Evolutionary conservation across 108 stramenopile species (phyloP), one percentile per base, ranked within the genome.

Genomic region (Fragilaria crotonensis): DNA sequence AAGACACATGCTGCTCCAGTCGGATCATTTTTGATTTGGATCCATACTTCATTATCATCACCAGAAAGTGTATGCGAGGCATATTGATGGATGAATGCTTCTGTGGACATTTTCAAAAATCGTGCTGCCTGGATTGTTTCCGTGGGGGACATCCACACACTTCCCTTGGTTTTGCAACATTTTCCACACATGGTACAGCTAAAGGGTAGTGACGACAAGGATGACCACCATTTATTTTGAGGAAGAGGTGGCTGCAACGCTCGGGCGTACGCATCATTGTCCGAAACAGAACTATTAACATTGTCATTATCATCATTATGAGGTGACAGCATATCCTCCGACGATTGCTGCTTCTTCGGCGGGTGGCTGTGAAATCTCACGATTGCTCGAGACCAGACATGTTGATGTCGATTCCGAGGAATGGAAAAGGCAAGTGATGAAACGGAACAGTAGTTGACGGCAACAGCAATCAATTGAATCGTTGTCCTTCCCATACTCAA

Each of bases 81-180:
- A 56, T 21, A 45, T 7, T 22, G 2, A 0, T 52, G 33, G 47
- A 67, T 33, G 28, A 67, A 67, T 4, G 30, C 33, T 20, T 21
- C 3, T 17, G 25, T 31, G 9, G 58, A 30, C 11, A 45, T 52
- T 33, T 52, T 25, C 30, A 53, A 5, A 7, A 52, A 29, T 25
- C 30, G 1, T 2, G 68, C 60, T 1, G 68, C 61, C 9, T 19
- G 9, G 0, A 17, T 4, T 4, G 51, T 60, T 60, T 83, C 81
- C 46, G 73, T 72, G 7, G 81, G 78, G 27, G 77, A 57, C 31
- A 83, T 49, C 70, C 73, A 83, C 9, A 83, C 81, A 44, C 72
- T 74, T 3, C 81, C 81, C 27, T 76, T 75, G 22, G 78, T 78
- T 25, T 73, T 64, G 66, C 81, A 83, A 54, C 81, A 83, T 76